These are phyloP conservation scores for Oryza rufipogon DNA, from an alignment of 176 grass and related monocot species.

Conservation along the genomic window DNA sequence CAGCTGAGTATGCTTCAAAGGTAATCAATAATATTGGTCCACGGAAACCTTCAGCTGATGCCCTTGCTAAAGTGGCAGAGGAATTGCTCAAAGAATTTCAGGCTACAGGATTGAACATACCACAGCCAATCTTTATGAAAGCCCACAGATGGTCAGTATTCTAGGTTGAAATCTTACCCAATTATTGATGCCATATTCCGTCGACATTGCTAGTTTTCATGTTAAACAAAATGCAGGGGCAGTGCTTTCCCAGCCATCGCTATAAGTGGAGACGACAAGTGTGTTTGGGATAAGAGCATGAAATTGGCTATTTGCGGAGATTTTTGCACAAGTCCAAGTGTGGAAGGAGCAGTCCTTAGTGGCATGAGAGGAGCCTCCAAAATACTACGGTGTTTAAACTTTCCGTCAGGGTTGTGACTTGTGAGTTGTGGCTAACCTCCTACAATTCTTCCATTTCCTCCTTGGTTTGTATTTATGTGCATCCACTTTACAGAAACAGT, in stretches of 20 bases:
- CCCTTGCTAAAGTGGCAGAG: conserved; percentile 75
- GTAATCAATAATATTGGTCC: conserved; percentile 64
- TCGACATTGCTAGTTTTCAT: conserved; percentile 13
- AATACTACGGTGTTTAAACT: conserved; percentile 66
- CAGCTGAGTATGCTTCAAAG: conserved; percentile 72
- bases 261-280: conserved; percentile 72
- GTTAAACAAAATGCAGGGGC: conserved; percentile 56
- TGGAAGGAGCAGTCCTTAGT: conserved; percentile 87
- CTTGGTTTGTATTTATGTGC: conserved; percentile 17
- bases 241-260: conserved; percentile 67
- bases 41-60: conserved; percentile 74
- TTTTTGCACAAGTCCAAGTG: conserved; percentile 74
- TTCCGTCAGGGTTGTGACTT: conserved; percentile 59
- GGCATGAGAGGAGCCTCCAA: conserved; percentile 75
- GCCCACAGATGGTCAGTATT: conserved; percentile 92
- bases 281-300: conserved; percentile 70
- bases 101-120: conserved; percentile 61
- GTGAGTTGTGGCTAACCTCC: conserved; percentile 40
- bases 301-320: conserved; percentile 87
- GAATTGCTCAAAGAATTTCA: conserved; percentile 88
- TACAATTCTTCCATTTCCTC: not conserved
- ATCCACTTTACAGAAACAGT: conserved; percentile 25
- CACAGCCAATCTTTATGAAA: conserved; percentile 86
- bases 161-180: conserved; percentile 22
- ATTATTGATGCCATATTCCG: not conserved